Base-by-base conservation (phyloP, 2,329 filamentous ascomycete genomes). In the Lasiodiplodia citricola region DNA sequence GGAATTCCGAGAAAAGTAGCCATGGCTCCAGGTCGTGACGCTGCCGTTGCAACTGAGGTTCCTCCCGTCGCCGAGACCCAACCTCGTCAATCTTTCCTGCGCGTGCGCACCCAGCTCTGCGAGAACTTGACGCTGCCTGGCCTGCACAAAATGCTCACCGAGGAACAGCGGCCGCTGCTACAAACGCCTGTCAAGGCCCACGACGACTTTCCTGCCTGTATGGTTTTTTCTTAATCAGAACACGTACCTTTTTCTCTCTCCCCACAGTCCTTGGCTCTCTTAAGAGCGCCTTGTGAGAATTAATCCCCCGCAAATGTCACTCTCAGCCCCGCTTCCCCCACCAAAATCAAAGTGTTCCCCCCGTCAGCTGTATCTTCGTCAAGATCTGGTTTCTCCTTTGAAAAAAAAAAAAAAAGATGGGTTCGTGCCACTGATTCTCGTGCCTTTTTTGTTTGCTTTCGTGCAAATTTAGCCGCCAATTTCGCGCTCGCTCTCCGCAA, bases 401-500 rank as follows among this genome's bases (percentile, higher is more conserved):
- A 6, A 10, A 11, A 47, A 47, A 18, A 3, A 47, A 3, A 10
- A 21, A n/a, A 6, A 25, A 2, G 23, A n/a, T 28, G 11, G 6
- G 23, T 21, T 11, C 14, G n/a, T 14, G 14, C 58, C 16, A 25
- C 58, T 63, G 37, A 63, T 35, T 47, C 41, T 35, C 16, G 28
- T n/a, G 25, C 54, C 31, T 31, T 37, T 18, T 18, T 14, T 28
- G 28, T 18, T 56, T 60, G 11, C 23, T 28, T 14, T 13, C 35
- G 21, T 21, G 25, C 60, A 56, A 56, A 38, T 25, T 8, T 38
- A 67, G 79, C 78, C 67, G 80, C 78, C 68, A 70, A 71, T 7
- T 80, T 80, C 71, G 72, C 78, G 13, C 75, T 75, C 70, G 79
- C 76, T 31, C 73, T 70, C 16, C 56, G 35, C 56, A 23, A 44